Evolutionary conservation across 2,329 filamentous ascomycete species (phyloP).

Genomic region (Emergomyces pasteurianus): DNA sequence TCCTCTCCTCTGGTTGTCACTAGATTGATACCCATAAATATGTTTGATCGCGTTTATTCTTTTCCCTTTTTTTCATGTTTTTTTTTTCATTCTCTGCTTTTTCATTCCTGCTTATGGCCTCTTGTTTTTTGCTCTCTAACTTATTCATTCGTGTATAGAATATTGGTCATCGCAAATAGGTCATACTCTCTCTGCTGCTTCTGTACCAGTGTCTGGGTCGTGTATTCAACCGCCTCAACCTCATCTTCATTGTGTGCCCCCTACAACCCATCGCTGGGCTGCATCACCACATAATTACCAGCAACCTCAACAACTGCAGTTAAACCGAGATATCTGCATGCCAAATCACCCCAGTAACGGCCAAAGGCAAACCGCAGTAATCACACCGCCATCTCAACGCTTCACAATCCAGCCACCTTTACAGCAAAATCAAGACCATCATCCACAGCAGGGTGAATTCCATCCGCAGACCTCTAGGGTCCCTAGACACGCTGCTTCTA

Average conservation of each 20-base stretch:
- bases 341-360: not conserved
- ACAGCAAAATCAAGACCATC: not conserved
- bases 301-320: not conserved
- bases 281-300: not conserved
- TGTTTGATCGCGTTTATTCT: not conserved
- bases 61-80: not conserved
- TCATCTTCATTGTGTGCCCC: not conserved
- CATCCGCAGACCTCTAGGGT: not conserved
- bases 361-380: not conserved
- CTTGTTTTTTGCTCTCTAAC: too few relatives aligned
- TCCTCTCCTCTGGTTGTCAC: not conserved
- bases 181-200: not conserved
- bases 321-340: not conserved
- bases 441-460: not conserved
- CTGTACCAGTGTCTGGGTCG: not conserved
- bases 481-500: not conserved
- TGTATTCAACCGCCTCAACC: not conserved
- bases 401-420: not conserved
- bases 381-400: not conserved
- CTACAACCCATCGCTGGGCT: not conserved
- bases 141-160: too few relatives aligned
- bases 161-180: not conserved
- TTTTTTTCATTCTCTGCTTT: not conserved
- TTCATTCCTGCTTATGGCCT: not conserved
- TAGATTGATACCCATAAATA: not conserved